Base-by-base conservation (phyloP, 768 basidiomycete species). In the Hysterangium stoloniferum region DNA sequence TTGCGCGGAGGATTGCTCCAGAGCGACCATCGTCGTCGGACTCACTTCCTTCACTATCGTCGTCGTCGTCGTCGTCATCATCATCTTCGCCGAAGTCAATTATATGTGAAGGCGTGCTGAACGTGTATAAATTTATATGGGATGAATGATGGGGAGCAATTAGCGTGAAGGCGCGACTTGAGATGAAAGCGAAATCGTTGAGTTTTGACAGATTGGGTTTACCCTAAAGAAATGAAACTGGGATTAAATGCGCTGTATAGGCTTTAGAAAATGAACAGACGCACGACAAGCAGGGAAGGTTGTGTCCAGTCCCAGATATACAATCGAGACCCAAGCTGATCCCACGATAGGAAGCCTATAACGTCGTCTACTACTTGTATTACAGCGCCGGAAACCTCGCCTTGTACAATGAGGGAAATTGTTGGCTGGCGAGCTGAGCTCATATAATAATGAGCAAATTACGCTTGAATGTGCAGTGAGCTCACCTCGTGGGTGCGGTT, bases 361-460 rank as follows among this genome's bases (percentile, higher is more conserved):
- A 78, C 64, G 52, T 82, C 79, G 22, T 73, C 71, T 2, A 70
- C 77, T 41, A 81, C 67, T 59, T 81, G 77, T 4, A 80, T 64
- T 51, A 70, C 65, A 48, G 56, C 57, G 9, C 56, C 53, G 15
- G 64, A 50, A 43, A 60, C 34, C n/a, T 57, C 53, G 19, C 61
- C 27, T 4, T 55, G 35, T 53, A n/a, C 42, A 62, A 31, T 52
- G 58, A 25, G 70, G 4, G 36, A 38, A 6, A 71, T 54, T 6
- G 57, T 56, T 0, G 69, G 57, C 3, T 29, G 45, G 13, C 56
- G 55, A 0, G 79, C 77, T 19, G 33, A 27, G n/a, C 15, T 13
- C 4, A 6, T 20, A 48, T n/a, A 6, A 42, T 42, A 27, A 42
- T 22, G 28, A 19, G 40, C 22, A 19, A 4, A 42, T 13, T 15